Base-by-base conservation (phyloP, 129 eudicot species). In the Gnaphalium uliginosum region DNA sequence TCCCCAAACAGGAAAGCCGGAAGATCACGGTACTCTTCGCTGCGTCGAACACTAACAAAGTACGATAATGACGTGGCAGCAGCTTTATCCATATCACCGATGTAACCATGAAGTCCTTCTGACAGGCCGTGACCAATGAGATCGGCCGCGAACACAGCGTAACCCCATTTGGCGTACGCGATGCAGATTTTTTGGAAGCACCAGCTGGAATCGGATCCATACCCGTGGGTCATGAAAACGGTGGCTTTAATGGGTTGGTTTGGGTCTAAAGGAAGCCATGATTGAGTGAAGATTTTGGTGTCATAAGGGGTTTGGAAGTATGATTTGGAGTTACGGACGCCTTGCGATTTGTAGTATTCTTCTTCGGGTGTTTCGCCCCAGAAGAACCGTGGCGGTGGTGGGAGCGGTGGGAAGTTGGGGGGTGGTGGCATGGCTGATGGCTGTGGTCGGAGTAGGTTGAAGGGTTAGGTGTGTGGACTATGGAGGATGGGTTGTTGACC, bases 341-440 rank as follows among this genome's bases (percentile, higher is more conserved):
- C 87, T 76, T 87, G 91, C 19, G 93, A 89, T 24, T 79, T 57
- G 85, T 92, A 92, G 85, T 80, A 89, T 51, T 89, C 90, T 13
- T 83, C 82, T 46, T 92, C 98, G 17, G 93, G 98, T 39, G 81
- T 78, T 63, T 84, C 88, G 13, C 98, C 98, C 98, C 98, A 92
- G 86, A 85, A 89, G 80, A 89, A 89, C 0, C 85, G 75, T 0
- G 92, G 86, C 17, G 95, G 74, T 0, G 86, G 62, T 2, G 89
- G 81, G n/a, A 81, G 73, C 0, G 76, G 76, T 11, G 81, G 81
- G 5, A 77, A 17, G 18, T 78, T 61, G 0, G 80, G 32, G 10
- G 79, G 60, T 13, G 92, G 54, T 19, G 89, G 6, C 90, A 87
- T 84, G 78, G 70, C 72, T 19, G 85, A 72, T 35, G 27, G 32